Evolutionary conservation across 805 yeast genomes (phyloP).

Genomic region (Monosporozyma servazzii): DNA sequence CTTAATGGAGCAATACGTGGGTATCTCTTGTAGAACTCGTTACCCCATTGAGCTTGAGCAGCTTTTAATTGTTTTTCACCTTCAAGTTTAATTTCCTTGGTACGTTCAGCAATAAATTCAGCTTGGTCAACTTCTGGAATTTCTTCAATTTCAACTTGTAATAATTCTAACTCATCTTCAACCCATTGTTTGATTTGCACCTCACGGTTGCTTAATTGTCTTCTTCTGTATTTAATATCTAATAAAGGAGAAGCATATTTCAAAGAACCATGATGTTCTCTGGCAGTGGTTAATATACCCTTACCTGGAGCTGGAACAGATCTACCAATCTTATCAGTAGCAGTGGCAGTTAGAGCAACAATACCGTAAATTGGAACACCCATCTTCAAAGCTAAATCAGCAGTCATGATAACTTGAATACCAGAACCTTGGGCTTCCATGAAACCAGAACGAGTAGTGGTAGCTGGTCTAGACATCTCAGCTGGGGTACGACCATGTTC

Average conservation of each 20-base stretch:
- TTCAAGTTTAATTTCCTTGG: constrained; percentile 80
- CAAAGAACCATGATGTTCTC: constrained; percentile 78
- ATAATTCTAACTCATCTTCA: constrained; percentile 63
- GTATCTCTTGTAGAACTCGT: constrained; percentile 82
- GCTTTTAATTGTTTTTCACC: constrained; percentile 75
- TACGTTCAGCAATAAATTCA: constrained; percentile 65
- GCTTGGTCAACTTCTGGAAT: constrained; percentile 42
- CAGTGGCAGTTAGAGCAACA: constrained; percentile 90
- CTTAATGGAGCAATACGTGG: constrained; percentile 94
- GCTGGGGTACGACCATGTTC: constrained; percentile 95
- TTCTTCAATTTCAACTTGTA: constrained; percentile 61
- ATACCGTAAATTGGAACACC: constrained; percentile 99
- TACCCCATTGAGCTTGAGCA: constrained; percentile 92
- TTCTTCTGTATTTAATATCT: constrained; percentile 85
- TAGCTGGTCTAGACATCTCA: constrained; percentile 98
- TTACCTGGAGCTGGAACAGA: constrained; percentile 99
- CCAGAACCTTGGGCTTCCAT: constrained; percentile 99
- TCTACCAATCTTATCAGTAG: constrained; percentile 96
- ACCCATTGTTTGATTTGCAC: constrained; percentile 75
- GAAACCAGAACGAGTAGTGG: constrained; percentile 93
- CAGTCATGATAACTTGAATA: constrained; percentile 92
- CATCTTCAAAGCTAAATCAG: constrained; percentile 89
- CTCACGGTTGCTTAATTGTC: constrained; percentile 78
- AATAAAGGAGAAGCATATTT: constrained; percentile 72
- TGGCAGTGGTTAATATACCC: constrained; percentile 97